phyloP scores from a whole-genome alignment of 2,329 filamentous ascomycete species.

The Venturia asperata region DNA sequence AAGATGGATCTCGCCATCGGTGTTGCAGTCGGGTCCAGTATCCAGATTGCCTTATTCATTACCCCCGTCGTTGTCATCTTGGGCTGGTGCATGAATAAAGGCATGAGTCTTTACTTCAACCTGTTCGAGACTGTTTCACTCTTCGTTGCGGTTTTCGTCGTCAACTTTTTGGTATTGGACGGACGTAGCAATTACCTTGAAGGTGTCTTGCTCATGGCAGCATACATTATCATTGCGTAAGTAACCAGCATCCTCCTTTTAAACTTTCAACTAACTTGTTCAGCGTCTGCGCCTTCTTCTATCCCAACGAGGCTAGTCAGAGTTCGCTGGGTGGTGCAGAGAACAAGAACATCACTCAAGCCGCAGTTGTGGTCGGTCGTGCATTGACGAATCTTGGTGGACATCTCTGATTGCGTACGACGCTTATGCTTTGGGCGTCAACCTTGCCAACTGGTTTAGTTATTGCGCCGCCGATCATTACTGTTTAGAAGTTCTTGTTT shows the following conservation, averaged over 20 bases:
- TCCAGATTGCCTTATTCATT: slow-evolving; percentile 64
- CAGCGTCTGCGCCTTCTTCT: slow-evolving; percentile 43
- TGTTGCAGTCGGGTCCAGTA: slow-evolving; percentile 71
- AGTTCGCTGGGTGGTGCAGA: slow-evolving; percentile 37
- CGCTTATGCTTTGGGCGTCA: not conserved
- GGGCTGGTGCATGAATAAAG: slow-evolving; percentile 68
- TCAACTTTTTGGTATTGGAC: slow-evolving; percentile 79
- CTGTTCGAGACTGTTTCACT: slow-evolving; percentile 61
- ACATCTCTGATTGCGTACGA: not conserved
- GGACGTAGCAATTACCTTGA: slow-evolving; percentile 79
- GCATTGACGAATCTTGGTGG: slow-evolving; percentile 9
- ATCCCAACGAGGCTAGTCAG: slow-evolving; percentile 37
- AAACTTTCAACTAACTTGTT: slow-evolving; percentile 11
- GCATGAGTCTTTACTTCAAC: slow-evolving; percentile 60
- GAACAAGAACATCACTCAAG: not conserved
- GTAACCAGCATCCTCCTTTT: slow-evolving; percentile 20
- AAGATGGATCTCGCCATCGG: slow-evolving; percentile 81
- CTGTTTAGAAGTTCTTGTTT: not conserved
- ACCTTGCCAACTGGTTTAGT: not conserved
- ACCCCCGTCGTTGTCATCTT: slow-evolving; percentile 70
- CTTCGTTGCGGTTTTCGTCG: slow-evolving; percentile 75
- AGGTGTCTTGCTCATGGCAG: slow-evolving; percentile 65
- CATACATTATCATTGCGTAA: slow-evolving; percentile 71
- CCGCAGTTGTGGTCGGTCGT: not conserved
- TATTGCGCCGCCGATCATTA: not conserved